Evolutionary conservation across 129 eudicot species (phyloP), one percentile per base, ranked within the genome.

Genomic region (Flaveria trinervia): DNA sequence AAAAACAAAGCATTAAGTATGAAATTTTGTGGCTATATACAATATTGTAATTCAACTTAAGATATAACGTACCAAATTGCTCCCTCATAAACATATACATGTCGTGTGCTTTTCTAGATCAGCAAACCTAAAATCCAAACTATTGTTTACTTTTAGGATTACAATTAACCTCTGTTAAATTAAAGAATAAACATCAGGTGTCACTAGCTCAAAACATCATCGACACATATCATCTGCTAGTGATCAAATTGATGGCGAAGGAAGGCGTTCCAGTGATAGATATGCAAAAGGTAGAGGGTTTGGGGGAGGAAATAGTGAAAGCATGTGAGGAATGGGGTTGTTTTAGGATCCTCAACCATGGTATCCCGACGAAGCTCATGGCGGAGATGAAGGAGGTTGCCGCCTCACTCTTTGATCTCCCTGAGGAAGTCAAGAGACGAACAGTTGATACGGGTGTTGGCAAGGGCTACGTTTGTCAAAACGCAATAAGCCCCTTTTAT

Each of bases 281-380:
- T 68, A 59, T 88, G 73, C 81, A 81, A 66, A 84, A 85, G 43
- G 39, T 52, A 12, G 79, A 70, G 7, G 72, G 78, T 1, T 61
- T 73, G 44, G 55, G 84, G 5, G 52, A 70, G 62, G 83, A 85
- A 16, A 4, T 86, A 39, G 75, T 79, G 15, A 68, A 74, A 16
- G 90, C 88, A 18, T 75, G 83, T 60, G 81, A 84, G 46, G 80
- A 74, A 65, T 81, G 82, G 88, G 90, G 93, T 23, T 84, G 91
- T 65, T 89, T 86, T 73, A 82, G 94, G 76, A 30, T 86, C 23
- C 17, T 89, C 26, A 89, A 89, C 75, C 93, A 89, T 10, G 65
- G 74, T 18, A 75, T 80, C 46, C 82, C 90, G 9, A 0, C 26
- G 23, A 65, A 67, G 68, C 74, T 88, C 68, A 81, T 88, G 88